These are phyloP conservation scores for Rosa lucieae DNA, from an alignment of 306 rosid species.

Conservation along the genomic window DNA sequence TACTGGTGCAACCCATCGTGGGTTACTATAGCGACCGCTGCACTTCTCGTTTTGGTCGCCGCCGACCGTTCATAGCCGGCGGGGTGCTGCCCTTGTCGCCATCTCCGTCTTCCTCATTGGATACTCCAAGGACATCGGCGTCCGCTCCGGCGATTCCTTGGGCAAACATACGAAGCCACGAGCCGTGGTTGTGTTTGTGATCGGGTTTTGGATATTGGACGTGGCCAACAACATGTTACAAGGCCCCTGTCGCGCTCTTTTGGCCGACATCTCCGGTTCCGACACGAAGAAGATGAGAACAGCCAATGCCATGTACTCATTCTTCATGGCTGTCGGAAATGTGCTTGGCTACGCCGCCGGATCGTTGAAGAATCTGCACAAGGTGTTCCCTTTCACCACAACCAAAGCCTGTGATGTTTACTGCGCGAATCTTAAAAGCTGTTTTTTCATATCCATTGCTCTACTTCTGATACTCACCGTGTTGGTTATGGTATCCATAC, in stretches of 20 bases:
- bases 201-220: background rate
- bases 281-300: background rate
- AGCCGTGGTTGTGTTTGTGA: background rate
- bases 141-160: background rate
- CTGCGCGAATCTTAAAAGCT: background rate
- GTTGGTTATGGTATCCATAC: background rate
- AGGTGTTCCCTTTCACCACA: background rate
- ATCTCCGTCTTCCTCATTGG: background rate
- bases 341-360: background rate
- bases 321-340: constrained; percentile 1
- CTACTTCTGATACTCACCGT: background rate
- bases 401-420: background rate
- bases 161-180: background rate
- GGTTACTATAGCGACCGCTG: constrained; percentile 1
- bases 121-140: background rate
- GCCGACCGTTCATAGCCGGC: background rate
- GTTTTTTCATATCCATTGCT: background rate
- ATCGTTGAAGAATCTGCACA: background rate
- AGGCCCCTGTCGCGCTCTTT: background rate
- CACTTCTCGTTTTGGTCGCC: background rate
- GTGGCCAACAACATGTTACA: background rate
- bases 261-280: background rate
- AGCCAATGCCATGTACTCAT: background rate
- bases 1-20: background rate
- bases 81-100: background rate